Evolutionary conservation across 495 filamentous ascomycete species (phyloP), one percentile per base, ranked within the genome.

Genomic region (Talaromyces stipitatus): DNA sequence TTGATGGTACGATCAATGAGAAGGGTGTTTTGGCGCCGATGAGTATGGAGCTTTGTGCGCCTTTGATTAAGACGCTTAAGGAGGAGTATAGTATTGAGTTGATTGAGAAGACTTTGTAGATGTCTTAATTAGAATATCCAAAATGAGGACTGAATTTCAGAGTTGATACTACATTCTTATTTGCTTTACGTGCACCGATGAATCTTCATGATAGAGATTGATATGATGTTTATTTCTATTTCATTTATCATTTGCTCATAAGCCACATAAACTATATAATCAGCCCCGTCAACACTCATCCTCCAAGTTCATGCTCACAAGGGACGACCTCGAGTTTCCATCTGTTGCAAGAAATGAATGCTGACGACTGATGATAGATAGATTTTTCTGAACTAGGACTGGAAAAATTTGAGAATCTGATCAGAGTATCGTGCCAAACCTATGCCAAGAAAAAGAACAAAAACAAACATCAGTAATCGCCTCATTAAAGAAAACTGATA

Each of bases 1-100:
- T 97, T 46, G 79, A 89, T 64, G 92, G 92, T 7, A 88, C 82
- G 8, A 87, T 96, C 62, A 77, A 73, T 48, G 78, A 89, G 62
- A 89, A 82, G 73, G 89, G 90, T 64, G 73, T 96, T 48, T 66
- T 96, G 43, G 92, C 92, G 45, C 92, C 92, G 2, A 87, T 95
- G 83, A 83, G 69, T 56, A 71, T 75, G 28, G 81, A 88, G 60
- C 86, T 95, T 66, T 85, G 83, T 67, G 78, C 69, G 24, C 80
- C 79, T 61, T 78, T 92, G 60, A 78, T 81, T 60, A 80, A 85
- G 72, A 80, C 83, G 50, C 72, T 91, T 48, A 84, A 83, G 65
- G 80, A 86, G 23, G 78, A 87, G 56, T 83, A 89, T 64, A 79
- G 79, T 56, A 74, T 74, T 62, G 68, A 71, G 62, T 67, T 74